phyloP scores from a whole-genome alignment of 2,329 filamentous ascomycete species.

The Fusarium sp. region DNA sequence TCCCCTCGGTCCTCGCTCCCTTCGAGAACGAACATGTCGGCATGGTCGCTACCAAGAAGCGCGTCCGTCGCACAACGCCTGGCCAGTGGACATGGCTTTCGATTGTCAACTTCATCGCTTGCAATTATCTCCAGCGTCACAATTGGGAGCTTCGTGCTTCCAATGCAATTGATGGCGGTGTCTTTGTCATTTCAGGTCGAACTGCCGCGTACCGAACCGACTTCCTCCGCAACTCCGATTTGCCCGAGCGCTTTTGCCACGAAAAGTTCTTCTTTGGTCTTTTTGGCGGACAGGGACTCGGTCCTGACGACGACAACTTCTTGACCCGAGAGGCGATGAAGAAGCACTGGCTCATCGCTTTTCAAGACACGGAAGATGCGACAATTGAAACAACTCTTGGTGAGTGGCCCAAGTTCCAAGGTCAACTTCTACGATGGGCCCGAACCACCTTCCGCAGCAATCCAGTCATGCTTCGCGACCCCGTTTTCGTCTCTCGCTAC shows the following conservation, averaged over 20 bases:
- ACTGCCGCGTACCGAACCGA: constrained; percentile 66
- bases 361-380: constrained; percentile 66
- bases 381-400: constrained; percentile 69
- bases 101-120: constrained; percentile 70
- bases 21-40: constrained; percentile 65
- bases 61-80: constrained; percentile 59
- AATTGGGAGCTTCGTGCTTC: constrained; percentile 73
- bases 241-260: constrained; percentile 61
- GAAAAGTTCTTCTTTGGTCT: constrained; percentile 66
- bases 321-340: constrained; percentile 68
- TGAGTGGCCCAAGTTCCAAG: constrained; percentile 63
- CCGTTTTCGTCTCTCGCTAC: constrained; percentile 41
- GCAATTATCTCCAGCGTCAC: constrained; percentile 72
- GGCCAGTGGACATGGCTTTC: constrained; percentile 50
- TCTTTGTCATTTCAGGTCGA: constrained; percentile 72
- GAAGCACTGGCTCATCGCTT: constrained; percentile 66
- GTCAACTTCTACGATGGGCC: constrained; percentile 70
- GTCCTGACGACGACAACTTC: constrained; percentile 74
- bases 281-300: constrained; percentile 57
- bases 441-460: constrained; percentile 73
- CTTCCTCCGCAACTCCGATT: constrained; percentile 63
- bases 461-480: constrained; percentile 64
- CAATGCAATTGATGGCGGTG: constrained; percentile 70
- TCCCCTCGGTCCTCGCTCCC: constrained; percentile 60
- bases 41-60: constrained; percentile 71